phyloP scores from a whole-genome alignment of 1,139 yeast species.

The Magnusiomyces suaveolens region DNA sequence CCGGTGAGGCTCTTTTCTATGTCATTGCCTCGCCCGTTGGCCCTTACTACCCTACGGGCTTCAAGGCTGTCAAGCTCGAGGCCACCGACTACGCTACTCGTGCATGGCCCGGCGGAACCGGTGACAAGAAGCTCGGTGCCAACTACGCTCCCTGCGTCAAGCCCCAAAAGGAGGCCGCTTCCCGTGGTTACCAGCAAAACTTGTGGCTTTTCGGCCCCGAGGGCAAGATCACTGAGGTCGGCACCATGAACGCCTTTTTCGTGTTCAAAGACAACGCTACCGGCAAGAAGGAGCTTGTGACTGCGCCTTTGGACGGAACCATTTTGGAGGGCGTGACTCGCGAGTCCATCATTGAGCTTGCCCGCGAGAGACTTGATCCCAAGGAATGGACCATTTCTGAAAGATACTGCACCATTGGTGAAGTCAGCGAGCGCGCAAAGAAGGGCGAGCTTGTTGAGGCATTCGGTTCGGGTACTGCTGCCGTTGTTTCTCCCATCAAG shows the following conservation, averaged over 20 bases:
- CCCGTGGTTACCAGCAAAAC: conserved; percentile 86
- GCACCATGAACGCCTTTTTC: conserved; percentile 92
- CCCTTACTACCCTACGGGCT: conserved; percentile 77
- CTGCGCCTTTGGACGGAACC: conserved; percentile 96
- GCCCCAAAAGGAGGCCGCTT: conserved; percentile 83
- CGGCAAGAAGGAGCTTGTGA: conserved; percentile 84
- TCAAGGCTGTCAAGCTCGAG: conserved; percentile 86
- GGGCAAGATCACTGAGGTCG: conserved; percentile 86
- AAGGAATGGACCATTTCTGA: conserved; percentile 73
- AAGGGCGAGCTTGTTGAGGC: conserved; percentile 86
- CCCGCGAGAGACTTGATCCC: conserved; percentile 61
- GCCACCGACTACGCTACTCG: conserved; percentile 88
- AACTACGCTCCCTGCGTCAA: conserved; percentile 91
- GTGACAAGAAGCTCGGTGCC: conserved; percentile 92
- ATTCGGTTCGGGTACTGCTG: conserved; percentile 96
- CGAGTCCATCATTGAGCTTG: conserved; percentile 71
- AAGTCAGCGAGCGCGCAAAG: conserved; percentile 64
- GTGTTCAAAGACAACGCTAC: conserved; percentile 58
- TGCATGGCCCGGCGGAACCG: conserved; percentile 99
- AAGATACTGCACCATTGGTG: conserved; percentile 71
- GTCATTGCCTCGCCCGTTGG: conserved; percentile 90
- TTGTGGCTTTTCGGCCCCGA: conserved; percentile 93
- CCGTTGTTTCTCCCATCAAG: conserved; percentile 87
- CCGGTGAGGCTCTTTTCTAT: conserved; percentile 68
- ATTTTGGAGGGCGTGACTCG: conserved; percentile 95